Conservation (phyloP, 208 protist genomes). For the Wallacemonas collosoma region DNA sequence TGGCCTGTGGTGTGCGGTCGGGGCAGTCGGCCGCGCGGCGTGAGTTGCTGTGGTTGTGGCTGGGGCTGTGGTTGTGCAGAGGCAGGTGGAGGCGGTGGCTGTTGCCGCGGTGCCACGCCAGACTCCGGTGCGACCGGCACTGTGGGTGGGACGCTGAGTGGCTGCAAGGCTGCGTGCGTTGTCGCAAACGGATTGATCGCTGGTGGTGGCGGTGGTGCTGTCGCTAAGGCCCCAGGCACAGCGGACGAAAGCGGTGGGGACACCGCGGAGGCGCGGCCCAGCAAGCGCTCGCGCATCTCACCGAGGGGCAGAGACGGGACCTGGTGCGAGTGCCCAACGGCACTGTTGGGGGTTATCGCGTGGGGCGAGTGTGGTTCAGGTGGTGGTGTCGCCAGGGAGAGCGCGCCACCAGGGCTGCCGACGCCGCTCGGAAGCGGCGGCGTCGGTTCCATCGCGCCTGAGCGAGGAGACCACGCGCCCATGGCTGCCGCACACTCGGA, state of each 20-base stretch:
- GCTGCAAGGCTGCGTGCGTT: neutral
- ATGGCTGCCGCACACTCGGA: slow-evolving; percentile 12
- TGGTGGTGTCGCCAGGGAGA: neutral
- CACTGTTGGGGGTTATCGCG: neutral
- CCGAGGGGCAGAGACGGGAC: neutral
- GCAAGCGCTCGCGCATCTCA: neutral
- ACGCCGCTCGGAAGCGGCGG: slow-evolving; percentile 12
- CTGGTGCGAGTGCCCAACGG: neutral
- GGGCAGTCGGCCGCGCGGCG: neutral
- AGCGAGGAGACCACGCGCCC: slow-evolving; percentile 15
- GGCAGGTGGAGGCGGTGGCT: neutral
- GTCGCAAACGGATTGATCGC: slow-evolving; percentile 1
- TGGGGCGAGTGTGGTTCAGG: neutral
- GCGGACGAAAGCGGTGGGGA: no score
- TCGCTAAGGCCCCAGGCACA: neutral
- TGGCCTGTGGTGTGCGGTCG: neutral
- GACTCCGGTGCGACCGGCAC: neutral
- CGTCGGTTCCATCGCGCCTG: slow-evolving; percentile 19
- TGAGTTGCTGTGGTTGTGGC: neutral
- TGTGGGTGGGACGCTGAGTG: neutral
- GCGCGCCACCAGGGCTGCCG: neutral
- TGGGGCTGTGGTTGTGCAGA: neutral
- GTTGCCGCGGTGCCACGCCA: no score
- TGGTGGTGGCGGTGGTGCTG: neutral
- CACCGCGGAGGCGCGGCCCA: no score